Base-by-base conservation (phyloP, 805 yeast species). In the Ogataea neopini region DNA sequence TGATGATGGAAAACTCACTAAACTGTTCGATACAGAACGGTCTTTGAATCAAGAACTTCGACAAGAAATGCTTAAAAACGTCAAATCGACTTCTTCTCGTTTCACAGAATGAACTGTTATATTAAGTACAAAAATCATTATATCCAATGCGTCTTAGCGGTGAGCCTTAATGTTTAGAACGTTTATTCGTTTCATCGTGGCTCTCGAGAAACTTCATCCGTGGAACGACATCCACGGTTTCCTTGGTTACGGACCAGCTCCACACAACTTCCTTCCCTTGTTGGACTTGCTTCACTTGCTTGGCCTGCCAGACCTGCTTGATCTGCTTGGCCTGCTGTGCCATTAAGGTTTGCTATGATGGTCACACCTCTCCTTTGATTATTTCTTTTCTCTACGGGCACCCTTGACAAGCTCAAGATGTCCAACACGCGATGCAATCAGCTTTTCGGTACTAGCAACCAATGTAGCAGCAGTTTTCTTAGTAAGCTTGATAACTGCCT, bases 351-450 rank as follows among this genome's bases (percentile, higher is more conserved):
- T 8, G 33, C 35, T 48, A 13, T 22, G 25, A 22, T 22, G 7
- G 5, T 9, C 4, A 4, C 18, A 30, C 34, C 34, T 8, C 34
- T 59, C 61, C 64, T 79, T 81, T 53, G 73, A 37, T 39, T 29
- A 39, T 17, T 66, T 72, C 63, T 79, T 86, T 63, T 88, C 96
- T 70, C 95, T 81, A 73, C 97, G 82, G 6, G 94, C 83, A 13
- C 99, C 99, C 67, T 88, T 90, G 54, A 92, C 72, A 33, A 92
- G 65, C 70, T 92, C 99, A 59, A 92, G 75, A 67, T 92, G 98
- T 20, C 99, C 99, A 6, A 92, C 97, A 64, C 92, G 79, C 47
- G 95, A 76, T 1, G 97, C 84, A 56, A 92, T 81, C 48, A 89
- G 74, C 69, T 81, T 89, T 69, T 92, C 99, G 3, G 98, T 92